phyloP scores from a whole-genome alignment of 148 eudicot species.

The Cornus kousa region DNA sequence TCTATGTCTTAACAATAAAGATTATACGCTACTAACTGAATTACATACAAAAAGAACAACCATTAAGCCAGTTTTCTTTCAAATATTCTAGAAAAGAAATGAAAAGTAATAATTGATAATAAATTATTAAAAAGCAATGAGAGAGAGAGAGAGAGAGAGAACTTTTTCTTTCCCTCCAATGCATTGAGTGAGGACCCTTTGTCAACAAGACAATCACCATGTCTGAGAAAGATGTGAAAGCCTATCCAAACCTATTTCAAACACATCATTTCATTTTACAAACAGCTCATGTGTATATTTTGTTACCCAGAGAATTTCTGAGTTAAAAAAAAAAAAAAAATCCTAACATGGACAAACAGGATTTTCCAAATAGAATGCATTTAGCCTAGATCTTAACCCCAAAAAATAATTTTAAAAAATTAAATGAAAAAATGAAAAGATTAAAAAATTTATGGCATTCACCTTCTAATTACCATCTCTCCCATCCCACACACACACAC shows the following conservation, averaged over 20 bases:
- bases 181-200: conserved; percentile 18
- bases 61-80: not conserved
- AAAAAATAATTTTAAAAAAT: too few species aligned
- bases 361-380: not conserved
- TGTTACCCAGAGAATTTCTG: not conserved
- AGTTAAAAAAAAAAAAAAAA: not conserved
- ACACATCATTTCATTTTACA: conserved; percentile 1
- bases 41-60: not conserved
- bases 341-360: not conserved
- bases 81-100: not conserved
- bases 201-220: conserved; percentile 39
- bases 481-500: too few species aligned
- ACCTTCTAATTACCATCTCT: too few species aligned
- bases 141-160: conserved; percentile 9
- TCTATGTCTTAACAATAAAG: not conserved
- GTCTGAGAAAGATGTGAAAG: conserved; percentile 42
- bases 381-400: not conserved
- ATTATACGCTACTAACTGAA: not conserved
- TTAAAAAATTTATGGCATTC: not conserved
- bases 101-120: conserved; percentile 12
- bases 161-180: conserved; percentile 23
- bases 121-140: conserved; percentile 6
- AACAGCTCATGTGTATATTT: not conserved
- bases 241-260: conserved; percentile 30
- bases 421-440: too few species aligned